Evolutionary conservation across 768 basidiomycete species (phyloP), one percentile per base, ranked within the genome.

Genomic region (Sistotremastrum suecicum): DNA sequence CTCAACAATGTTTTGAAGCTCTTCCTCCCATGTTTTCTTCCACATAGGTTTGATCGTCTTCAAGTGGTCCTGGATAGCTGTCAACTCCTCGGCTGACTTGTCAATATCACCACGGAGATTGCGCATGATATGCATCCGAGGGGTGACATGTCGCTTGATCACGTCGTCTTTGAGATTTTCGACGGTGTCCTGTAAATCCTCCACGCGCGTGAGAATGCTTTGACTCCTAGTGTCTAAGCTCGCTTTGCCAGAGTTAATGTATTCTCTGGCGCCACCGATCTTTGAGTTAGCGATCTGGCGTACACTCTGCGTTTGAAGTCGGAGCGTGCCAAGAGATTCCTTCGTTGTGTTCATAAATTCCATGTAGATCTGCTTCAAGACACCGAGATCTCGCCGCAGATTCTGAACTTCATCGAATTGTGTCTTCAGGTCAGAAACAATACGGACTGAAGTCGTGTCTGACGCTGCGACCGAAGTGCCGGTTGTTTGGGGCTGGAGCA

Each of bases 11-110:
- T 89, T 88, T 69, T 89, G 84, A 58, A 99, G 60, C 65, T 99
- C 94, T 58, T 88, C 80, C 56, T 87, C 85, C 94, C 94, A 99
- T 12, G 91, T 97, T 72, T 92, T 90, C 70, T 92, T 87, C 94
- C 94, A 99, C 75, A 87, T 88, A 38, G 94, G 90, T 56, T 84
- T 89, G 56, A 92, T 75, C 7, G 86, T 83, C 54, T 80, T 75
- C 53, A 97, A 84, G 60, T 94, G 88, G 53, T 81, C 78, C 56
- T 76, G 76, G 48, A 98, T 66, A 55, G 76, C 80, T 50, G 78
- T 72, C 39, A 97, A 70, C 63, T 91, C 83, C 7, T 64, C 61
- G 11, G 76, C 71, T 30, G 81, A 73, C 20, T 72, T 62, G 31
- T 72, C 69, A 47, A 95, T 72, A 52, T 89, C 83, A 50, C 75